These are phyloP conservation scores for Vachellia collinsii DNA, from an alignment of 306 rosid genomes.

Conservation along the genomic window DNA sequence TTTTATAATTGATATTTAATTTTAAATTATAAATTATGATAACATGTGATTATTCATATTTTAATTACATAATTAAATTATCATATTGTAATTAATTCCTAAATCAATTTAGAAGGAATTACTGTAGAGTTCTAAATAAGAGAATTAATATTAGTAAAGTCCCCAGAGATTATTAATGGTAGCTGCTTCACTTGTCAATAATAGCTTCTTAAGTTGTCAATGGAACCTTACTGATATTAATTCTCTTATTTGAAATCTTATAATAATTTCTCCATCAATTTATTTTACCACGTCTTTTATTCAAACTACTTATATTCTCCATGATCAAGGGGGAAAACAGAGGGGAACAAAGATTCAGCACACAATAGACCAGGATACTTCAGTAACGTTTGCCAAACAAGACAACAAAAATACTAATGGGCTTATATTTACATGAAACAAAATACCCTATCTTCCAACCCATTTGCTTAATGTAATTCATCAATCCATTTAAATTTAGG, in stretches of 20 bases:
- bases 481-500: conserved; percentile 4
- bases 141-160: no score
- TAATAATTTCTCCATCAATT: no score
- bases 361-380: neutral
- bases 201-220: no score
- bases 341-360: neutral
- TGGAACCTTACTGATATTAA: no score
- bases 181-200: no score
- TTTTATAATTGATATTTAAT: no score
- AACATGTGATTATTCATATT: no score
- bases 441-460: neutral
- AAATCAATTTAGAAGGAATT: neutral
- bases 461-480: neutral
- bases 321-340: neutral
- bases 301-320: neutral
- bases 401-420: neutral
- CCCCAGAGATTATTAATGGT: no score
- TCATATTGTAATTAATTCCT: neutral
- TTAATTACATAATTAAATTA: no score
- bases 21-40: no score
- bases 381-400: neutral
- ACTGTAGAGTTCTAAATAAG: no score
- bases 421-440: neutral
- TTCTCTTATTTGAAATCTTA: no score
- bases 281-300: neutral